Evolutionary conservation across 108 stramenopile genomes (phyloP).

Genomic region (Aurantiochytrium sp.): DNA sequence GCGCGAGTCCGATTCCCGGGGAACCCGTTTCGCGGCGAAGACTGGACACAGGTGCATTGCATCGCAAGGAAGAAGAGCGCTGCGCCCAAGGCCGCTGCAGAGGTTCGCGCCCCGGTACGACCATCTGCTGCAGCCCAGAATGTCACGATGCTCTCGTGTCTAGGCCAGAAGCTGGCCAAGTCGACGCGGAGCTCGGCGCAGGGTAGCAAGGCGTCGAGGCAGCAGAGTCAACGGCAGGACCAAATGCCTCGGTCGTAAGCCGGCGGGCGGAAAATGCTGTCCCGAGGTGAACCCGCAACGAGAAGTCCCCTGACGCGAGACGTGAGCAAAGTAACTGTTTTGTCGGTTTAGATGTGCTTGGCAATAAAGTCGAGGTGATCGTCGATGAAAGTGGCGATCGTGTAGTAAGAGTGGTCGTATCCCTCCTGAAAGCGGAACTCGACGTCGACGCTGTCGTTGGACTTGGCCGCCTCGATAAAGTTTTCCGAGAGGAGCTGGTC

Average conservation of each 20-base stretch:
- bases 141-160: not conserved
- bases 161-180: not conserved
- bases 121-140: not conserved
- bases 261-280: no score
- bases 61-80: not conserved
- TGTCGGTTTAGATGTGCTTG: constrained; percentile 8
- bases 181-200: not conserved
- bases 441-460: constrained; percentile 59
- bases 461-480: constrained; percentile 59
- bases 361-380: constrained; percentile 84
- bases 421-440: constrained; percentile 75
- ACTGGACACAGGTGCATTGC: not conserved
- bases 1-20: not conserved
- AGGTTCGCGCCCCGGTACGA: not conserved
- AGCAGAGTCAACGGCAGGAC: not conserved
- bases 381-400: constrained; percentile 76
- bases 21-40: not conserved
- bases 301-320: no score
- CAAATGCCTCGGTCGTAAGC: no score
- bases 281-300: no score
- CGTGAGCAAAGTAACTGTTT: no score
- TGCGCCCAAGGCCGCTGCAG: not conserved
- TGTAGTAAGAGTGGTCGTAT: constrained; percentile 87
- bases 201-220: not conserved
- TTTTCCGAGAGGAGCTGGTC: constrained; percentile 63